These are phyloP conservation scores for Saccharomycopsis selenospora DNA, from an alignment of 805 yeast species.

Conservation along the genomic window DNA sequence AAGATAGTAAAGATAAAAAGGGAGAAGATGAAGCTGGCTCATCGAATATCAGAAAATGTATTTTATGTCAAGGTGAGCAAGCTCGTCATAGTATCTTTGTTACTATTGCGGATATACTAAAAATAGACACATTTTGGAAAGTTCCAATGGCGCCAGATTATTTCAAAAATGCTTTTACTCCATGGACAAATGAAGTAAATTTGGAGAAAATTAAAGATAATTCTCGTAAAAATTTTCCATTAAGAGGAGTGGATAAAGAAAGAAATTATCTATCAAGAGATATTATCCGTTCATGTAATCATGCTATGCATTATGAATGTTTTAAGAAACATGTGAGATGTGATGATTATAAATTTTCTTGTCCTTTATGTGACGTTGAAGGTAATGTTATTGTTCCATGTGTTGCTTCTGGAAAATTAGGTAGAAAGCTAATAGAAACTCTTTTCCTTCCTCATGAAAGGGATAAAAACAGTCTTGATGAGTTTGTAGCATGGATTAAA, in stretches of 20 bases:
- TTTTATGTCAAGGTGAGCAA: slow-evolving; percentile 27
- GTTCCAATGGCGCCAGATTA: slow-evolving; percentile 52
- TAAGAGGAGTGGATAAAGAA: neutral
- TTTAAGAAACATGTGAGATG: neutral
- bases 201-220: slow-evolving; percentile 4
- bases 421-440: too few species aligned
- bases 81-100: slow-evolving; percentile 64
- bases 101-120: slow-evolving; percentile 50
- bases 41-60: slow-evolving; percentile 23
- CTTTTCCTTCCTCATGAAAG: too few species aligned
- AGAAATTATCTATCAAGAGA: neutral
- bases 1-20: slow-evolving; percentile 2
- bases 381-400: slow-evolving; percentile 13
- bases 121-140: slow-evolving; percentile 49
- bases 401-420: neutral
- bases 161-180: slow-evolving; percentile 27
- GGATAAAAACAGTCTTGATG: too few species aligned
- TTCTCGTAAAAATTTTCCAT: neutral
- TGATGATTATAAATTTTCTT: too few species aligned
- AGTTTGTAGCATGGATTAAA: too few species aligned
- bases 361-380: slow-evolving; percentile 16
- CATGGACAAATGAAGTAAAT: slow-evolving; percentile 20
- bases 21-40: slow-evolving; percentile 11
- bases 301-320: slow-evolving; percentile 17
- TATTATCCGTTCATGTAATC: slow-evolving; percentile 15